A percentile compares a stretch with the other conserved stretches of the same genome.
These are phyloP conservation scores for Teunomyces kruisii DNA, from an alignment of 805 yeast genomes.

Conservation along the genomic window DNA sequence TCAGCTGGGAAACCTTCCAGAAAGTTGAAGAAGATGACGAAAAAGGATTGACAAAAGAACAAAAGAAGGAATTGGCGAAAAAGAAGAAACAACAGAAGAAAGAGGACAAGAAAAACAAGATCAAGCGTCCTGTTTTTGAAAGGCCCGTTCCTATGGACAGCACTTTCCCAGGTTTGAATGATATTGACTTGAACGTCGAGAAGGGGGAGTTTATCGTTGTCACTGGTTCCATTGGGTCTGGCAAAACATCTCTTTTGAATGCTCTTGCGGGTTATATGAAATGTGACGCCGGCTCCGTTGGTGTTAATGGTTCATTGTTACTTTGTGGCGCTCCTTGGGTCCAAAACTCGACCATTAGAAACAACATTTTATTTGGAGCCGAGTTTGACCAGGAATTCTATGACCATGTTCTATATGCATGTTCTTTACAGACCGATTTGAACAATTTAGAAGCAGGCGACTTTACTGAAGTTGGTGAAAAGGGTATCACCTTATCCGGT, in stretches of 20 bases:
- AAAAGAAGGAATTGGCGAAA: not conserved
- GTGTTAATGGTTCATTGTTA: slow-evolving; percentile 25
- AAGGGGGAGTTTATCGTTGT: slow-evolving; percentile 36
- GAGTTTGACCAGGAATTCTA: slow-evolving; percentile 22
- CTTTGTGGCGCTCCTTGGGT: slow-evolving; percentile 38
- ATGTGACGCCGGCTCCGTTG: slow-evolving; percentile 19
- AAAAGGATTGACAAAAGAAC: not conserved
- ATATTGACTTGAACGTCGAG: slow-evolving; percentile 23
- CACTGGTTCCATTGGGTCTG: slow-evolving; percentile 38
- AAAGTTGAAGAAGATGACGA: slow-evolving; percentile 3
- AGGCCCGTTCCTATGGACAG: not conserved
- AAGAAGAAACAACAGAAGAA: not conserved
- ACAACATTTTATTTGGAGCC: slow-evolving; percentile 31
- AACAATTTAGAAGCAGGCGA: slow-evolving; percentile 55
- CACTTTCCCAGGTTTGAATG: slow-evolving; percentile 13
- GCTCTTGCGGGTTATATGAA: slow-evolving; percentile 41
- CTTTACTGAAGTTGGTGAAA: slow-evolving; percentile 36
- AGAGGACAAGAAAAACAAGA: not conserved
- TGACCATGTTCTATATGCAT: slow-evolving; percentile 42
- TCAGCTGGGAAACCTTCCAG: slow-evolving; percentile 28
- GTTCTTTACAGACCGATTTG: slow-evolving; percentile 67
- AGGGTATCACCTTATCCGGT: slow-evolving; percentile 39
- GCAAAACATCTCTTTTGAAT: slow-evolving; percentile 34
- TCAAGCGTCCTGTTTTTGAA: not conserved
- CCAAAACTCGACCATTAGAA: slow-evolving; percentile 33